Evolutionary conservation across 179 eudicot species (phyloP), one percentile per base, ranked within the genome.

Genomic region (Silene coronaria): DNA sequence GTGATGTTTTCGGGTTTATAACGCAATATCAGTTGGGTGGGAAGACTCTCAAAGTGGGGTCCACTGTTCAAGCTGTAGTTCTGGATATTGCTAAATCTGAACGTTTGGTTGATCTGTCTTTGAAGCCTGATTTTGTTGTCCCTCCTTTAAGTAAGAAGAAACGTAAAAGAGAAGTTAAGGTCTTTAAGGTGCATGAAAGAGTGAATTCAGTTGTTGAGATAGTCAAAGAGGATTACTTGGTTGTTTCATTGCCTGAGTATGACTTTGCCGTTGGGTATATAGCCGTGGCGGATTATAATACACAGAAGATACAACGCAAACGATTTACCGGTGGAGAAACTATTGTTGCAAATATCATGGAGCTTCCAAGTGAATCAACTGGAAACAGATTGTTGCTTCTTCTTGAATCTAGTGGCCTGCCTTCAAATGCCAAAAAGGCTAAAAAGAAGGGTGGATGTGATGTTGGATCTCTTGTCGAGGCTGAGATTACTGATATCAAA

Each of bases 211-310:
- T 80, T 26, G 93, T 93, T 73, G 99, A 95, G 88, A 84, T 93
- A 73, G 92, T 91, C 72, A 93, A 95, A 78, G 97, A 93, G 79
- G 87, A 84, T 34, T 93, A 95, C 82, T 79, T 95, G 93, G 97
- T 83, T 85, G 83, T 94, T 77, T 94, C 96, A 6, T 75, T 94
- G 72, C 97, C 97, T 16, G 88, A 89, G 38, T 80, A 76, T 79
- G 83, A 88, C 72, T 77, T 60, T 80, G 85, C 89, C 24, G 67
- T 92, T 63, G 98, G 98, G 57, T 92, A 87, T 80, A 88, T 89
- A 38, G 86, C 97, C 14, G 53, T 81, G 12, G 81, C 79, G 60
- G 98, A 94, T 83, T 94, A 89, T 83, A 94, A 92, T 83, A 89
- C 92, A 32, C 98, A 94, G 79, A 91, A 77, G 83, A 79, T 88